phyloP scores from a whole-genome alignment of 2,329 filamentous ascomycete genomes.

The Neonectria coccinea region DNA sequence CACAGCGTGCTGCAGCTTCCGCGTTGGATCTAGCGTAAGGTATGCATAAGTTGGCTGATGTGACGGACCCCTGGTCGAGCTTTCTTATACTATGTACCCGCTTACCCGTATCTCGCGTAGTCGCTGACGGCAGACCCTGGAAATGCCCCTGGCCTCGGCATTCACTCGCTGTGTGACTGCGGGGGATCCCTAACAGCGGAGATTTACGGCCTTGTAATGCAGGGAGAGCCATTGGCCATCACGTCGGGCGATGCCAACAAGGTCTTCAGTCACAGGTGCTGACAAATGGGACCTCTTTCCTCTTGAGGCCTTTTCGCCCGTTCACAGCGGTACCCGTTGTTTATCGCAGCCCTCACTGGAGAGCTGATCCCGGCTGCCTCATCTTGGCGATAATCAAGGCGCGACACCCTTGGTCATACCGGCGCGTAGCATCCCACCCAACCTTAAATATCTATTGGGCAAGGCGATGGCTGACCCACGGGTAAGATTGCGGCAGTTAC shows the following conservation, averaged over 20 bases:
- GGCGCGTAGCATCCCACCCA: slow-evolving; percentile 42
- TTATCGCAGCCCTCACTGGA: background rate
- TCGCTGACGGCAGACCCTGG: background rate
- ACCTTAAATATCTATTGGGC: slow-evolving; percentile 6
- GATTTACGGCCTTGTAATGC: background rate
- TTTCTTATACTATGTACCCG: background rate
- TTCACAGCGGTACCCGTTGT: background rate
- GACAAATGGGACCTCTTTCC: background rate
- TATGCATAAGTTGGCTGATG: background rate
- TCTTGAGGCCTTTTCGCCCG: background rate
- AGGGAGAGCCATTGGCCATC: background rate
- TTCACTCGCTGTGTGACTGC: background rate
- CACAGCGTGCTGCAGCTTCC: background rate
- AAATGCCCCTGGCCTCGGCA: background rate
- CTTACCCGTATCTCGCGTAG: background rate
- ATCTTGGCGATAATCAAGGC: background rate
- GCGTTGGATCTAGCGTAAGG: background rate
- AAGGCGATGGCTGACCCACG: background rate
- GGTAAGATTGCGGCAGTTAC: background rate
- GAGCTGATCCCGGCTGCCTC: background rate
- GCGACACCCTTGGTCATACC: background rate
- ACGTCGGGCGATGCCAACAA: background rate
- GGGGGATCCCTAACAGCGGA: background rate
- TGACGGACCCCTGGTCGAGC: background rate
- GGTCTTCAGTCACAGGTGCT: background rate